These are phyloP conservation scores for Lentithecium fluviatile DNA, from an alignment of 495 filamentous ascomycete species.

Conservation along the genomic window DNA sequence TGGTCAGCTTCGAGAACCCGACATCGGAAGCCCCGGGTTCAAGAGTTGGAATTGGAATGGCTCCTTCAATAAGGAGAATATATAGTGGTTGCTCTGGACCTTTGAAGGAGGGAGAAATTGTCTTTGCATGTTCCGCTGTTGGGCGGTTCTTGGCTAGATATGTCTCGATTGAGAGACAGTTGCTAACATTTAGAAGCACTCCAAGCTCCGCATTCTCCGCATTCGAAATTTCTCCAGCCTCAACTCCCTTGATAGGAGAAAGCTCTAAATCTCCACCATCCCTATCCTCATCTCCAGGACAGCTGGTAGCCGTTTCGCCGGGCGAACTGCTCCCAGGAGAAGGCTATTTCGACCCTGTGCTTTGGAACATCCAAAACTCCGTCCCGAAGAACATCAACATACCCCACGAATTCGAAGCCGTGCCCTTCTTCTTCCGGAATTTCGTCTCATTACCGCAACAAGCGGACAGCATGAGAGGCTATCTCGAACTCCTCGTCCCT, in stretches of 20 bases:
- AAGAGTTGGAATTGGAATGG: no score
- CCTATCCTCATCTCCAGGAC: neutral
- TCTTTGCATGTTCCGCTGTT: no score
- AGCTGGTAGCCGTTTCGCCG: conserved; percentile 11
- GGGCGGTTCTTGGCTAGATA: neutral
- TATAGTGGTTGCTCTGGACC: no score
- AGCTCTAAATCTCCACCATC: neutral
- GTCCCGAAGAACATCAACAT: conserved; percentile 20
- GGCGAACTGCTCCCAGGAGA: conserved; percentile 4
- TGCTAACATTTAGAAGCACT: conserved; percentile 18
- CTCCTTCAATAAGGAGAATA: no score
- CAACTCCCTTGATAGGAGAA: neutral
- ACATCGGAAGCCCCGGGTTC: neutral
- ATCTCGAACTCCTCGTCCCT: conserved; percentile 36
- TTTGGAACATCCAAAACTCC: conserved; percentile 22
- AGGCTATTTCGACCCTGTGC: conserved; percentile 20
- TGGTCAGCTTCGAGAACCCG: neutral
- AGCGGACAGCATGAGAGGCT: conserved; percentile 36
- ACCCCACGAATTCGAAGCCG: conserved; percentile 34
- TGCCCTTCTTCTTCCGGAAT: conserved; percentile 40
- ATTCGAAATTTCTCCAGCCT: conserved; percentile 7
- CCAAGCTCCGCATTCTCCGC: conserved; percentile 5
- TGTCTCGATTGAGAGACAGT: neutral
- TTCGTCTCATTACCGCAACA: conserved; percentile 39
- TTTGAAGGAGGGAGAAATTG: no score